Conservation (phyloP, 257 asterid genomes). For the Catharanthus roseus region DNA sequence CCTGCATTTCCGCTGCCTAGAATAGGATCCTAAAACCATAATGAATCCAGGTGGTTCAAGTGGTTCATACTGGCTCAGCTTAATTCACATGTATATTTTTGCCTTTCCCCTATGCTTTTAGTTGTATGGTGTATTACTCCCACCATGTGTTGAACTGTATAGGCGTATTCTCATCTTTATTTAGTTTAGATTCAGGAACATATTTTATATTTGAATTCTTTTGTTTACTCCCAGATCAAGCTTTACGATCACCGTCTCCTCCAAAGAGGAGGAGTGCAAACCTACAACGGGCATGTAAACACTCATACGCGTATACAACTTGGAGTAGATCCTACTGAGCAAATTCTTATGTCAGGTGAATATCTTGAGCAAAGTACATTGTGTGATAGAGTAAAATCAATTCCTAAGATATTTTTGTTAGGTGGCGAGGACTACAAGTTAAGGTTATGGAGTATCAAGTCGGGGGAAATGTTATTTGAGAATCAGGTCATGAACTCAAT, state of each 20-base stretch:
- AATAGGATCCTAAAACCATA: background rate
- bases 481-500: conserved; percentile 48
- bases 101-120: too few relatives aligned
- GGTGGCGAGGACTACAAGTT: conserved; percentile 91
- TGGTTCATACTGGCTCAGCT: background rate
- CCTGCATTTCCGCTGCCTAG: background rate
- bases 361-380: background rate
- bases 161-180: background rate
- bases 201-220: background rate
- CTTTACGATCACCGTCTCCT: conserved; percentile 78
- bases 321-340: conserved; percentile 87
- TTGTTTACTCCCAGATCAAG: conserved; percentile 43
- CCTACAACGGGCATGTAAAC: conserved; percentile 72
- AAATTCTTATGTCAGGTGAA: conserved; percentile 65
- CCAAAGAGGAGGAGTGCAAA: conserved; percentile 69
- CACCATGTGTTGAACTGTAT: background rate
- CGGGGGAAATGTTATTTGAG: conserved; percentile 74
- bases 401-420: conserved; percentile 16
- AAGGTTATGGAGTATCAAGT: conserved; percentile 78
- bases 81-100: background rate
- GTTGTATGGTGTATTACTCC: background rate
- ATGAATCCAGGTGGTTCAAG: background rate
- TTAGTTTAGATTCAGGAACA: background rate
- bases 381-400: background rate
- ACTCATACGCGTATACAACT: conserved; percentile 73